These are phyloP conservation scores for Geranium brycei DNA, from an alignment of 345 rosid genomes.

Conservation along the genomic window DNA sequence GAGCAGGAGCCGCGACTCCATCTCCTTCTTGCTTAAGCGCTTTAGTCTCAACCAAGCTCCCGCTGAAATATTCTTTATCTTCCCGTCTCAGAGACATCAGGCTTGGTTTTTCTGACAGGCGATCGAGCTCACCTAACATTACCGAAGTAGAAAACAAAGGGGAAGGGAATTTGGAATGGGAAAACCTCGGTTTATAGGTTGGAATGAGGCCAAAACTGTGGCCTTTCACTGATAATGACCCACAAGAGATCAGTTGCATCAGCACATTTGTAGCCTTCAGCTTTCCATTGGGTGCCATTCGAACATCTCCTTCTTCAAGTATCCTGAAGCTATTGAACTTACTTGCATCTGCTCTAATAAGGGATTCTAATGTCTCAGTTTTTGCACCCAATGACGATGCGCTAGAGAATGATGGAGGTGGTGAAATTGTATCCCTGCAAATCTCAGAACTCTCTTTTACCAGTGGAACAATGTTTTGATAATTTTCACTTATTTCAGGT, in stretches of 20 bases:
- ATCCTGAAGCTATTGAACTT: slow-evolving; percentile 88
- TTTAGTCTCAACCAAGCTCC: slow-evolving; percentile 78
- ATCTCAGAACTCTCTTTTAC: slow-evolving; percentile 36
- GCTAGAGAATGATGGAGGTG: slow-evolving; percentile 52
- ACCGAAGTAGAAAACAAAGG: slow-evolving; percentile 62
- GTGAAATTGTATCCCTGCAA: slow-evolving; percentile 49
- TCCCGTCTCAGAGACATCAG: slow-evolving; percentile 56
- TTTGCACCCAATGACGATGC: slow-evolving; percentile 60
- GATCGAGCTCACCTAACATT: slow-evolving; percentile 73
- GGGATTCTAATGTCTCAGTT: slow-evolving; percentile 80
- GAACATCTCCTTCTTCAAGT: slow-evolving; percentile 64
- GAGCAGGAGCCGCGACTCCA: slow-evolving; percentile 20
- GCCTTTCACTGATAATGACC: slow-evolving; percentile 89
- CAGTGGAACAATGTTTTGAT: slow-evolving; percentile 23
- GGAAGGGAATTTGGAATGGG: slow-evolving; percentile 54
- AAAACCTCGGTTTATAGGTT: slow-evolving; percentile 55
- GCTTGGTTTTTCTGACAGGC: slow-evolving; percentile 73
- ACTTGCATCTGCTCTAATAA: slow-evolving; percentile 77
- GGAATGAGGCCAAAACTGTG: slow-evolving; percentile 79
- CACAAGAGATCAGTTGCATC: slow-evolving; percentile 91
- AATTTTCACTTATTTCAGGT: slow-evolving; percentile 21
- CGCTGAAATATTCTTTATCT: slow-evolving; percentile 88
- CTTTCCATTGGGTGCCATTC: slow-evolving; percentile 45
- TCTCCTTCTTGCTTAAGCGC: slow-evolving; percentile 38
- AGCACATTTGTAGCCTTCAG: slow-evolving; percentile 65